phyloP scores from a whole-genome alignment of 371 early-diverging fungal species.

The Scutellospora calospora region DNA sequence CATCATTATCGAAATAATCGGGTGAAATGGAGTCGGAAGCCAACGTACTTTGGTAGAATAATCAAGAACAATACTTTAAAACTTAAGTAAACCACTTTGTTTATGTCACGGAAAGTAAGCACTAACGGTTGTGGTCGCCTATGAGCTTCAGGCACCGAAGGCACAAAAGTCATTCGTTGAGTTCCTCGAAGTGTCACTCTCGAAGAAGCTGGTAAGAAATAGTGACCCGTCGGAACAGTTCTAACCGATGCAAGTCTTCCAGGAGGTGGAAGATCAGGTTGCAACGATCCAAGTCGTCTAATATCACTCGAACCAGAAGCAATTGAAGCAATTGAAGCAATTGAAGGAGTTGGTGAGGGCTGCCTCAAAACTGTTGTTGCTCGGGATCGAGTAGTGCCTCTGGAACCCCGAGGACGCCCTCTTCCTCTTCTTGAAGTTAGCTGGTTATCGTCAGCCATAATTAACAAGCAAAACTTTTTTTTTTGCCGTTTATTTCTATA shows the following conservation, averaged over 20 bases:
- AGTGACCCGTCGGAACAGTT: slow-evolving; percentile 26
- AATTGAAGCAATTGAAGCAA: neutral
- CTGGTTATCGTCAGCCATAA: neutral
- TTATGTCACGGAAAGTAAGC: neutral
- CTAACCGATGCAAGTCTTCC: slow-evolving; percentile 28
- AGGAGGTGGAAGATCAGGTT: slow-evolving; percentile 20
- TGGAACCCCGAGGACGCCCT: slow-evolving; percentile 5
- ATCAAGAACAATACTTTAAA: neutral
- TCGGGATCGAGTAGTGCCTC: neutral
- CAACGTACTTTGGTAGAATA: slow-evolving; percentile 6
- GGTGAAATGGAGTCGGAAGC: slow-evolving; percentile 3
- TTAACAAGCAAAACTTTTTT: too few species aligned
- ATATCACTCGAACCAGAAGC: neutral
- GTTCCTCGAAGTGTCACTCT: slow-evolving; percentile 34
- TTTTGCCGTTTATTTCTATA: too few species aligned
- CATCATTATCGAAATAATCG: slow-evolving; percentile 10
- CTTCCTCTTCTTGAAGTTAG: neutral
- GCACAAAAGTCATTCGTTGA: slow-evolving; percentile 25
- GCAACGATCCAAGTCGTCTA: slow-evolving; percentile 8
- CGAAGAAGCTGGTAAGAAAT: slow-evolving; percentile 33
- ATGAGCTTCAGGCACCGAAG: slow-evolving; percentile 29
- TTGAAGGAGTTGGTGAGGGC: slow-evolving; percentile 4
- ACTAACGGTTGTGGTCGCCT: slow-evolving; percentile 30
- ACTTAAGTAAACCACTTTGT: too few species aligned
- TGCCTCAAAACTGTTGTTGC: neutral